Conservation (phyloP, 306 rosid species). For the Pachyrhizus erosus region DNA sequence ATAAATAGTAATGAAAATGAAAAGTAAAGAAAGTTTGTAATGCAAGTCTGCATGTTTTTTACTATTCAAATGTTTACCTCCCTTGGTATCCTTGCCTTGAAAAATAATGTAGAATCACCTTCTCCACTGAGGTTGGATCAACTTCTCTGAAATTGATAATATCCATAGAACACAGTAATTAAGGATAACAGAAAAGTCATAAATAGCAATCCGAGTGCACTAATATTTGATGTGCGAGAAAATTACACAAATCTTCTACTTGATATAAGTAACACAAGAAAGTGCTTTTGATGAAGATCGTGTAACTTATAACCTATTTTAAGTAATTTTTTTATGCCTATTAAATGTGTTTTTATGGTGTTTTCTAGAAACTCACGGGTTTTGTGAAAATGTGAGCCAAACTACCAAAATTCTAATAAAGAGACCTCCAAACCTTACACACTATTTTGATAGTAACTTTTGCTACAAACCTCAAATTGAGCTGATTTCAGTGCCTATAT, state of each 20-base stretch:
- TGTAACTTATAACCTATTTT: not conserved
- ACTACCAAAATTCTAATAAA: not conserved
- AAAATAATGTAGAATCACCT: slow-evolving; percentile 52
- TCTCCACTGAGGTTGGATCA: slow-evolving; percentile 65
- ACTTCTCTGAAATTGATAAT: slow-evolving; percentile 53
- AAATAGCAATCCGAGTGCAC: slow-evolving; percentile 21
- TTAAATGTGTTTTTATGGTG: not conserved
- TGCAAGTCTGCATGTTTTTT: slow-evolving; percentile 15
- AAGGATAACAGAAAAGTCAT: not conserved
- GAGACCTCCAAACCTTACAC: not conserved
- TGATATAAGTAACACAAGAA: not conserved
- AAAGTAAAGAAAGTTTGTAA: slow-evolving; percentile 30
- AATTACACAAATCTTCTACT: slow-evolving; percentile 9
- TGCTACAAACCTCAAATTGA: not conserved
- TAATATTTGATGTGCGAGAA: not conserved
- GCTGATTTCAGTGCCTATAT: not conserved
- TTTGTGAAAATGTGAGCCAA: not conserved
- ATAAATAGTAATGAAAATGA: slow-evolving; percentile 12
- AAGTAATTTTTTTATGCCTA: not conserved
- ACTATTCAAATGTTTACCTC: slow-evolving; percentile 39
- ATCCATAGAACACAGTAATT: slow-evolving; percentile 19
- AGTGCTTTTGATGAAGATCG: not conserved
- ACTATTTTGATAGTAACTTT: not conserved
- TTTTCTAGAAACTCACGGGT: not conserved
- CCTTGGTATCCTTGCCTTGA: slow-evolving; percentile 36